phyloP scores from a whole-genome alignment of 139 green algal species.

The Tetraselmis chui region DNA sequence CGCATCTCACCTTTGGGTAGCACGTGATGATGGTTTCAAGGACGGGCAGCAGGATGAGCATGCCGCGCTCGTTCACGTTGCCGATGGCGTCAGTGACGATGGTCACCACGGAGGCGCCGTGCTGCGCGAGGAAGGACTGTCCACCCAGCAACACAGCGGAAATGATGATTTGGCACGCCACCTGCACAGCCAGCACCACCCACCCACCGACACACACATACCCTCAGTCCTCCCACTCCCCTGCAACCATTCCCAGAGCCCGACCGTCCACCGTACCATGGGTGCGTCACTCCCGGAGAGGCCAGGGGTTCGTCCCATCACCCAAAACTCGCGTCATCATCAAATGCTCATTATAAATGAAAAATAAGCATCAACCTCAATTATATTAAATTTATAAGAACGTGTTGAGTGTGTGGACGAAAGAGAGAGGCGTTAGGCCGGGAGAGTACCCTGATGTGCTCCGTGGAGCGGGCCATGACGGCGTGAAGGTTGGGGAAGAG shows the following conservation, averaged over 20 bases:
- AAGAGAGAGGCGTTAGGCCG: no score
- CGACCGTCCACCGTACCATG: no score
- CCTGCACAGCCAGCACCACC: conserved; percentile 31
- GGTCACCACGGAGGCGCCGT: conserved; percentile 42
- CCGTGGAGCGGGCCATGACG: conserved; percentile 54
- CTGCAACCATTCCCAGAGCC: no score
- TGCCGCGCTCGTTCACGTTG: conserved; percentile 51
- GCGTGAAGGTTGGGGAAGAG: conserved; percentile 49
- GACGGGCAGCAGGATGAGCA: conserved; percentile 50
- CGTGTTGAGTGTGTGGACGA: no score
- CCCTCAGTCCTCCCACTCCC: no score
- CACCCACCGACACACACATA: no score
- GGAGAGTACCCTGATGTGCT: conserved; percentile 9
- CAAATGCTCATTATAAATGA: no score
- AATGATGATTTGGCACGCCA: conserved; percentile 33
- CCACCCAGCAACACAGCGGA: conserved; percentile 61
- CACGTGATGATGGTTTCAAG: conserved; percentile 23
- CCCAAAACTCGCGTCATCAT: no score
- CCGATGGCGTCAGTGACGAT: conserved; percentile 46
- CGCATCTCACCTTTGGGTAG: background rate
- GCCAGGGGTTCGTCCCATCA: no score
- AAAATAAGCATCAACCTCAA: no score
- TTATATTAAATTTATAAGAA: no score
- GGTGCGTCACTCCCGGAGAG: no score
- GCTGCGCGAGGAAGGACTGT: conserved; percentile 47